Evolutionary conservation across 2,329 filamentous ascomycete genomes (phyloP).

Genomic region (Aspergillus sp.): DNA sequence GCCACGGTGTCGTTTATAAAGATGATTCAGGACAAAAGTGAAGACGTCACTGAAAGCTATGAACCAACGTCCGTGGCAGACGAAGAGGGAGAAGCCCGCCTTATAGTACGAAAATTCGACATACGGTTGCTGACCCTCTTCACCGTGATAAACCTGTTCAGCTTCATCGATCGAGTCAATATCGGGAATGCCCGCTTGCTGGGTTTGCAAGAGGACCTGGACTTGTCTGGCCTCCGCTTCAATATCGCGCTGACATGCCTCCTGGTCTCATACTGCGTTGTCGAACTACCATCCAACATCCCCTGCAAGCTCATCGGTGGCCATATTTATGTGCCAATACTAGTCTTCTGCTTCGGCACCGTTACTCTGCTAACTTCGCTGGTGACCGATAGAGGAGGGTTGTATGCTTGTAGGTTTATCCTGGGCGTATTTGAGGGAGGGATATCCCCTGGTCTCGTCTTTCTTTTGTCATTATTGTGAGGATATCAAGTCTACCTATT

Average conservation of each 20-base stretch:
- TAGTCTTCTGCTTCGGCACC: slow-evolving; percentile 7
- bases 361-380: slow-evolving; percentile 6
- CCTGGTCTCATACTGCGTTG: slow-evolving; percentile 2
- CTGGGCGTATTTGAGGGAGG: slow-evolving; percentile 8
- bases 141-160: slow-evolving; percentile 31
- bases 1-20: too few relatives aligned
- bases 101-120: slow-evolving; percentile 36
- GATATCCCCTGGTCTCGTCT: slow-evolving; percentile 4
- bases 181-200: slow-evolving; percentile 40
- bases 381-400: neutral
- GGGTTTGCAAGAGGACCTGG: slow-evolving; percentile 25
- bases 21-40: neutral
- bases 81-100: neutral
- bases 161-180: slow-evolving; percentile 31
- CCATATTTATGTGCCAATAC: slow-evolving; percentile 2
- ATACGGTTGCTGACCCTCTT: slow-evolving; percentile 33
- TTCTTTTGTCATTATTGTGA: slow-evolving; percentile 10
- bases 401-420: slow-evolving; percentile 7
- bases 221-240: slow-evolving; percentile 30
- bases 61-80: neutral
- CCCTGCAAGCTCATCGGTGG: slow-evolving; percentile 6
- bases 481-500: neutral
- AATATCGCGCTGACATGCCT: slow-evolving; percentile 27
- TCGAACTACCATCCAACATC: slow-evolving; percentile 10
- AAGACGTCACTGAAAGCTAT: too few relatives aligned